Base-by-base conservation (phyloP, 2,329 filamentous ascomycete genomes). In the Colletotrichum cuscutae region DNA sequence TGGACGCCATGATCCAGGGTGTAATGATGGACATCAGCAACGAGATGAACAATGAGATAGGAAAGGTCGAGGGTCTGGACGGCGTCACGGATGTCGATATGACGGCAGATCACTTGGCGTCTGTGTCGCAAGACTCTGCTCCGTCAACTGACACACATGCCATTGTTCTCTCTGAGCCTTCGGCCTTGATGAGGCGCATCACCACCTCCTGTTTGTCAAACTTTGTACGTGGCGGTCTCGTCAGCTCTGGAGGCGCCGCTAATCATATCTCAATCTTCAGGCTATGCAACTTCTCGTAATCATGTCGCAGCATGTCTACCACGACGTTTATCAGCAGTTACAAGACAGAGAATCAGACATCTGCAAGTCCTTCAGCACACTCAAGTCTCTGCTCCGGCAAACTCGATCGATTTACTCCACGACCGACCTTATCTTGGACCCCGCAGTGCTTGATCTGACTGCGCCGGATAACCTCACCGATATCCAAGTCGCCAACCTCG, bases 401-500 rank as follows among this genome's bases (percentile, higher is more conserved):
- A 77, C 80, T 13, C 79, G 80, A 71, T 76, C 78, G 24, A 77
- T 84, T 32, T 85, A 83, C 67, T 75, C 73, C 6, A 79, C 79
- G 3, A 68, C 78, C n/a, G 74, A 75, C 42, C 76, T 79, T 22
- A 78, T 81, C 62, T 72, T 85, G n/a, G 79, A 79, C 1, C 78
- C 80, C 37, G 70, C 65, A 5, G 32, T 49, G 24, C 70, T 83
- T n/a, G 74, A 82, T n/a, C 78, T 81, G 42, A 74, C 82, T 15
- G 76, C 80, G 57, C 78, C 80, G 37, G 81, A 84, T 54, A 78
- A 78, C 24, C 77, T 78, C 28, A 80, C 79, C 15, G 78, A 83
- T 30, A 80, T 89, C 26, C 84, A 86, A 53, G 81, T 89, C 74
- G 82, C 85, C 11, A 89, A 89, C 71, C 80, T 89, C 68, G 86